Evolutionary conservation across 2,329 filamentous ascomycete species (phyloP), one percentile per base, ranked within the genome.

Genomic region (Talaromyces verruculosus): DNA sequence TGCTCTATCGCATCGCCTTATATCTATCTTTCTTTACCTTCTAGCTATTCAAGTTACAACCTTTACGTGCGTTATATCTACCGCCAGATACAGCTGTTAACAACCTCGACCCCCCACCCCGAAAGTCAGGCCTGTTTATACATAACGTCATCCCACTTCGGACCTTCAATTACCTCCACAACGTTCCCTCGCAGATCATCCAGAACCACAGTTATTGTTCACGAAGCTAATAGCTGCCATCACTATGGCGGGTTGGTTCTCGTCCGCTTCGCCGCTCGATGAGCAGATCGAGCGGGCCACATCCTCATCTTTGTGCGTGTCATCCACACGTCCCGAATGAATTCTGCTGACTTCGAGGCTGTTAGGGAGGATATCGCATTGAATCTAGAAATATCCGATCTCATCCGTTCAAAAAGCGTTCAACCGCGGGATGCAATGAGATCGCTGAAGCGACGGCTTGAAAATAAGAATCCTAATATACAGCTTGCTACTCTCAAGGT

Each of bases 371-470:
- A 99, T 76, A 98, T 99, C 77, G 91, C 95, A 47, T 87, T 97
- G 72, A 98, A 98, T 78, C 89, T 99, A 75, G 95, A 99, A 80
- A 98, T 99, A 73, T 97, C 94, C 78, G 95, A 99, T 82, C 84
- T 96, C 72, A 97, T 99, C 79, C 88, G 95, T 73, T 98, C 93
- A 74, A 98, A 98, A 83, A 96, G 93, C 19, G 94, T 99, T 61
- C 93, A 93, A 78, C 94, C 95, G 63, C 97, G 94, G 80, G 95
- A 99, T 80, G 95, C 95, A 68, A 99, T 99, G 95, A 91, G 93
- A 77, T 94, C 92, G 51, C 83, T 99, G 74, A 98, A 97, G 82
- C 88, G 88, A 76, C 89, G 95, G 77, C 93, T 99, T 83, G 93
- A 92, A 80, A 93, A 97, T 84, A 96, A 93, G 84, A 99, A 99